Percentiles rank a stretch among this genome's conserved stretches.
Evolutionary conservation across 2,329 filamentous ascomycete genomes (phyloP).

Genomic region (Calonectria honghensis): DNA sequence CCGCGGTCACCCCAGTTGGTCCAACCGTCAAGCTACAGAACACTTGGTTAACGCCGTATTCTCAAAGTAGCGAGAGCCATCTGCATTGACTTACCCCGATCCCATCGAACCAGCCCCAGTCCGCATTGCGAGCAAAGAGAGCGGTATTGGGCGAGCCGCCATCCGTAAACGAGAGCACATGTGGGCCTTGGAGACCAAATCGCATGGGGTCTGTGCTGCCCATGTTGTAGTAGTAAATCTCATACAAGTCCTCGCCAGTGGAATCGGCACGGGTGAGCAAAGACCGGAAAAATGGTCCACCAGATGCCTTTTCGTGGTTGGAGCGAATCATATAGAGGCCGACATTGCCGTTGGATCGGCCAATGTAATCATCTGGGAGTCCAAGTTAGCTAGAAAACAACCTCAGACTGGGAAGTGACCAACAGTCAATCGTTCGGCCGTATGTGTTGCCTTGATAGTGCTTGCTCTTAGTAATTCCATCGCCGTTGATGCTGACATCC

Average conservation of each 20-base stretch:
- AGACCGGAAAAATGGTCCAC: conserved; percentile 63
- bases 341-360: conserved; percentile 59
- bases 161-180: conserved; percentile 62
- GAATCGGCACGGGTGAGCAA: conserved; percentile 61
- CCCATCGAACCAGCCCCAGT: conserved; percentile 59
- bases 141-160: conserved; percentile 60
- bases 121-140: conserved; percentile 60
- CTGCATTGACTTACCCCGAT: conserved; percentile 50
- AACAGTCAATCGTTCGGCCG: conserved; percentile 60
- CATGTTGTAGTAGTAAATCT: conserved; percentile 67
- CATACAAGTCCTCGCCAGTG: conserved; percentile 63
- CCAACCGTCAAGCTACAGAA: conserved; percentile 56
- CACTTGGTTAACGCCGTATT: background rate
- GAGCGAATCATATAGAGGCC: conserved; percentile 62
- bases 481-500: conserved; percentile 55
- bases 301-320: conserved; percentile 64
- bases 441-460: conserved; percentile 63
- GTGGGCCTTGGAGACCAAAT: conserved; percentile 64
- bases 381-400: background rate
- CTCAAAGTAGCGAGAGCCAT: rapidly evolving
- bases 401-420: background rate
- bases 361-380: conserved; percentile 61
- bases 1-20: conserved; percentile 56
- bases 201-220: conserved; percentile 64
- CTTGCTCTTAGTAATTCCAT: conserved; percentile 62